These are phyloP conservation scores for Novymonas esmeraldas DNA, from an alignment of 208 protist species.

Conservation along the genomic window DNA sequence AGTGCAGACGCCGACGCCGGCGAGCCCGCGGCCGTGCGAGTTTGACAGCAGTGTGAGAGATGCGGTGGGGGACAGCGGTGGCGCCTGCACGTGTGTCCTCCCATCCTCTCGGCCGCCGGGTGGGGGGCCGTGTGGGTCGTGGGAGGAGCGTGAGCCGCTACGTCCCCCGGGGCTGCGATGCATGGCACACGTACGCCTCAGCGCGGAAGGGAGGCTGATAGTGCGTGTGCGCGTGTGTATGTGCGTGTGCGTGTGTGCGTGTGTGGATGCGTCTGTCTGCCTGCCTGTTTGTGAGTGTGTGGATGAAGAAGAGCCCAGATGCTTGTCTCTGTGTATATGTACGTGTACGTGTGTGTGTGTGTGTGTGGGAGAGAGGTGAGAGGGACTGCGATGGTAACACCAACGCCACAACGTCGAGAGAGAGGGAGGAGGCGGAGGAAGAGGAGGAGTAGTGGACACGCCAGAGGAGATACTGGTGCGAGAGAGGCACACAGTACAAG, in stretches of 20 bases:
- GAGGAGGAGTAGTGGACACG: too few species aligned
- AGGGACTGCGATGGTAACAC: neutral
- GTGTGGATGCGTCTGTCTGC: too few species aligned
- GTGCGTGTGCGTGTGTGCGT: neutral
- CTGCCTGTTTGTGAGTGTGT: neutral
- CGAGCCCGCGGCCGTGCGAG: too few species aligned
- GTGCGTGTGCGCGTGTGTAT: neutral
- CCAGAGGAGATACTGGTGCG: too few species aligned
- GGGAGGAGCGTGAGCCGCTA: neutral
- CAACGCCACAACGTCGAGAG: too few species aligned
- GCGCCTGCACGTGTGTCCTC: neutral
- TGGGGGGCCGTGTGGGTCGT: neutral
- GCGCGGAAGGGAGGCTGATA: neutral
- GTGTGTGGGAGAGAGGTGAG: neutral
- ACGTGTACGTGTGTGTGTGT: too few species aligned
- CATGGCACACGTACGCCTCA: neutral
- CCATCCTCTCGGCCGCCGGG: too few species aligned
- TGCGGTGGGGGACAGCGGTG: neutral
- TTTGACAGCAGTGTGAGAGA: neutral
- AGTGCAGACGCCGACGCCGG: neutral
- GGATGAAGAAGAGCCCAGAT: neutral
- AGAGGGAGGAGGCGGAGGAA: too few species aligned
- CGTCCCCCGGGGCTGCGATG: neutral
- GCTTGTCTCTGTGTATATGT: too few species aligned
- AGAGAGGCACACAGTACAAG: too few species aligned